These are phyloP conservation scores for Populus tomentosa DNA, from an alignment of 441 rosid genomes.

Conservation along the genomic window DNA sequence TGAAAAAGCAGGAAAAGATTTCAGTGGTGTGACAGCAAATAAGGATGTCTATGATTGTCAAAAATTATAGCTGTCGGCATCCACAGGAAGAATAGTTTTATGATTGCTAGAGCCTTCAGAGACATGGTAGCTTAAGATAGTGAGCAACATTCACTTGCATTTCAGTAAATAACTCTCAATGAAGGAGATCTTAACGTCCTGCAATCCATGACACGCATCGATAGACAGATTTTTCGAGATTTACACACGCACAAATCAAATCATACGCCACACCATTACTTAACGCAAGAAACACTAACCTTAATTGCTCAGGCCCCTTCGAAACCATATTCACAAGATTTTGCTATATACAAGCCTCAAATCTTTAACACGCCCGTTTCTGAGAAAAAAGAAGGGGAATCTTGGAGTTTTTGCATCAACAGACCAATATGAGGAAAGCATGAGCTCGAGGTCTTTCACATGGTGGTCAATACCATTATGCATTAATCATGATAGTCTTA, in stretches of 20 bases:
- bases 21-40: conserved; percentile 26
- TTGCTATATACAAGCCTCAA: not conserved
- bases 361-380: not conserved
- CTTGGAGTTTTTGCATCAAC: not conserved
- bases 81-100: not conserved
- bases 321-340: not conserved
- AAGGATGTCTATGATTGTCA: conserved; percentile 25
- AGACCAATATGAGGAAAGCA: not conserved
- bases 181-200: not conserved
- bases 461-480: not conserved
- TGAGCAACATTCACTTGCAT: not conserved
- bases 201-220: not conserved
- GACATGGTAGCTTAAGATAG: conserved; percentile 1
- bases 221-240: not conserved
- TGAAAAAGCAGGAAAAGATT: conserved; percentile 8
- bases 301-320: not conserved
- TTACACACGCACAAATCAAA: not conserved
- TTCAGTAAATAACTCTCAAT: not conserved
- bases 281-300: not conserved
- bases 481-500: not conserved
- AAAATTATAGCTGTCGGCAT: not conserved
- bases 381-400: not conserved
- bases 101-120: not conserved
- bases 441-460: not conserved
- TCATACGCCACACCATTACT: not conserved